These are phyloP conservation scores for Cordyceps javanica DNA, from an alignment of 2,329 filamentous ascomycete species.

Conservation along the genomic window DNA sequence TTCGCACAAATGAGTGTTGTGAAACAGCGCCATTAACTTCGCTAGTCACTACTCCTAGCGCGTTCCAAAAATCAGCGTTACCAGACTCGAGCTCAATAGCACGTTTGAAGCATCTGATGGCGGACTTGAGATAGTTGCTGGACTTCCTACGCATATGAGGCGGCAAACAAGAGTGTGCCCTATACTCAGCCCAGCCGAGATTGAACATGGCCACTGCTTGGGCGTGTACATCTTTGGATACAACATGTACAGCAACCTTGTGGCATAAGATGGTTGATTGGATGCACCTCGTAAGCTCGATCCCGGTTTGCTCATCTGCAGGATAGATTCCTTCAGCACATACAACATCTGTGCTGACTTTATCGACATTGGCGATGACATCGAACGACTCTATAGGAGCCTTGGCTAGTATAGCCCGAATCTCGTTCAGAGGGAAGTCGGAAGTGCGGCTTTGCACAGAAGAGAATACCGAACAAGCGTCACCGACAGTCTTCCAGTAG, in stretches of 20 bases:
- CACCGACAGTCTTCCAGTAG: slow-evolving; percentile 87
- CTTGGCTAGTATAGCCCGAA: slow-evolving; percentile 53
- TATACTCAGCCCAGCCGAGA: slow-evolving; percentile 86
- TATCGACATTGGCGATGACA: slow-evolving; percentile 63
- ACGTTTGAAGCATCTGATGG: slow-evolving; percentile 87
- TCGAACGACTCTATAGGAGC: slow-evolving; percentile 51
- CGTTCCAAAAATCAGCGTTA: slow-evolving; percentile 96
- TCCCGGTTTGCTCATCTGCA: slow-evolving; percentile 40
- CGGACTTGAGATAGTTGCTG: slow-evolving; percentile 67
- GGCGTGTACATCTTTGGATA: slow-evolving; percentile 70
- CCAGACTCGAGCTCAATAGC: slow-evolving; percentile 93
- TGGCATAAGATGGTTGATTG: slow-evolving; percentile 75
- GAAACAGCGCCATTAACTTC: slow-evolving; percentile 79
- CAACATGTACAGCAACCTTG: slow-evolving; percentile 75
- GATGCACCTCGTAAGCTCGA: slow-evolving; percentile 53
- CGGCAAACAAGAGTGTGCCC: slow-evolving; percentile 64
- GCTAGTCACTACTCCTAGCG: slow-evolving; percentile 84
- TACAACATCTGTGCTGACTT: slow-evolving; percentile 41
- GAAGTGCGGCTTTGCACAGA: slow-evolving; percentile 62
- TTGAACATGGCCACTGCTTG: slow-evolving; percentile 98
- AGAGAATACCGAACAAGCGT: slow-evolving; percentile 80
- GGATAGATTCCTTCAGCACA: slow-evolving; percentile 39
- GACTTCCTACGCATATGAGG: slow-evolving; percentile 47
- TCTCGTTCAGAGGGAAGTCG: slow-evolving; percentile 53
- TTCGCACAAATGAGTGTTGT: slow-evolving; percentile 89